These are phyloP conservation scores for Bretschneidera sinensis DNA, from an alignment of 345 rosid genomes.

Conservation along the genomic window DNA sequence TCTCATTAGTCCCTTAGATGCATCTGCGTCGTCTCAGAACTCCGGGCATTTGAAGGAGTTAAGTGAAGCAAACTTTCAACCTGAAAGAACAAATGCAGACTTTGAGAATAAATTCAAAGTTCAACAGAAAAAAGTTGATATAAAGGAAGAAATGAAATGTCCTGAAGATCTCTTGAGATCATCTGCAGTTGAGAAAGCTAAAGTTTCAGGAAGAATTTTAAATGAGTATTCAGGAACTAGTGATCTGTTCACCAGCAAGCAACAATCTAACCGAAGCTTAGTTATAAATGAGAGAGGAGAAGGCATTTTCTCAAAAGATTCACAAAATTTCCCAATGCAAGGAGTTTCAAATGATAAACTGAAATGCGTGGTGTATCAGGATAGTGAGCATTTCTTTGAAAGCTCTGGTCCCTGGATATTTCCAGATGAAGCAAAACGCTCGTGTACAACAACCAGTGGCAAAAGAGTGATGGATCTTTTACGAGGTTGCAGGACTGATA, in stretches of 20 bases:
- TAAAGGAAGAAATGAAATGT: constrained; percentile 16
- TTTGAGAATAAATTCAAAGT: constrained; percentile 15
- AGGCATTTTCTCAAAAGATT: constrained; percentile 20
- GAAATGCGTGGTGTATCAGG: constrained; percentile 9
- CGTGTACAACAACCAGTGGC: constrained; percentile 42
- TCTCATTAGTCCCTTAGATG: constrained; percentile 7
- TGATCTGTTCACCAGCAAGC: constrained; percentile 25
- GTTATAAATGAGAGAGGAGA: constrained; percentile 18
- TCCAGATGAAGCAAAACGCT: constrained; percentile 42
- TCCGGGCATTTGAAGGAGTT: constrained; percentile 8
- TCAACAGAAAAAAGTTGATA: constrained; percentile 11
- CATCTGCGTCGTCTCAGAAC: constrained; percentile 12
- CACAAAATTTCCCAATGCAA: constrained; percentile 19
- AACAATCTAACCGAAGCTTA: constrained; percentile 18
- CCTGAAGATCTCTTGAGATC: constrained; percentile 18
- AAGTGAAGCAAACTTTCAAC: constrained; percentile 1
- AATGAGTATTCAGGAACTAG: constrained; percentile 21
- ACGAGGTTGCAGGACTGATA: constrained; percentile 22
- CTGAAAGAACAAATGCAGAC: constrained; percentile 9
- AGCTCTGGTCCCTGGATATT: constrained; percentile 63
- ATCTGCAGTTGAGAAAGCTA: constrained; percentile 22
- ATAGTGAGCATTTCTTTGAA: constrained; percentile 20
- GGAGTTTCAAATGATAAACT: constrained; percentile 15
- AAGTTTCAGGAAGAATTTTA: constrained; percentile 25
- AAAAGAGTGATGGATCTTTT: constrained; percentile 33